phyloP scores from a whole-genome alignment of 2,329 filamentous ascomycete genomes.

The Botryotinia narcissicola region DNA sequence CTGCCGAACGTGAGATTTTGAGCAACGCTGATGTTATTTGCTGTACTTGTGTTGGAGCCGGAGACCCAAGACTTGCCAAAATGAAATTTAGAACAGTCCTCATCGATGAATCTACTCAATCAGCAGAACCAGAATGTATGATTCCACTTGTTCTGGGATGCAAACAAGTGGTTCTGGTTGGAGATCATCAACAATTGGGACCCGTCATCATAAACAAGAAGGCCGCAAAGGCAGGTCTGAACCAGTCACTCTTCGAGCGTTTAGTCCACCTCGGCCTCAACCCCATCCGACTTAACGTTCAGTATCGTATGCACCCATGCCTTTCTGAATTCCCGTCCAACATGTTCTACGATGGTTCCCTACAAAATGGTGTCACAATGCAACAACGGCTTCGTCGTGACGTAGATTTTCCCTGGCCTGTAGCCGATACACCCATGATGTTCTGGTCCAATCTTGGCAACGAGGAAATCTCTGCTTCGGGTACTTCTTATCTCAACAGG shows the following conservation, averaged over 20 bases:
- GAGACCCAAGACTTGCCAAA: constrained; percentile 90
- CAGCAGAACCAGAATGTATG: constrained; percentile 97
- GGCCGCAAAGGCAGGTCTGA: constrained; percentile 93
- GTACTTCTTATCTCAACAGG: constrained; percentile 96
- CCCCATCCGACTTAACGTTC: constrained; percentile 90
- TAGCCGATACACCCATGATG: constrained; percentile 96
- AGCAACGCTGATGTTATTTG: constrained; percentile 96
- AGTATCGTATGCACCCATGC: constrained; percentile 99
- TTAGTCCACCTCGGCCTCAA: constrained; percentile 87
- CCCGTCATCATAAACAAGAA: constrained; percentile 99
- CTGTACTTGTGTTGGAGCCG: constrained; percentile 96
- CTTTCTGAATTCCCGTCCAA: constrained; percentile 97
- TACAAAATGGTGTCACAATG: constrained; percentile 94
- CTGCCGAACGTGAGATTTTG: constrained; percentile 91
- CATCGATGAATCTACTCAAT: constrained; percentile 97
- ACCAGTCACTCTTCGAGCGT: constrained; percentile 97
- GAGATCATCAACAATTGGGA: constrained; percentile 95
- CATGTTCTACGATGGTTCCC: constrained; percentile 98
- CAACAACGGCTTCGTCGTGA: constrained; percentile 85
- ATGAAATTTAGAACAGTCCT: constrained; percentile 98
- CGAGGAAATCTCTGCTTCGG: constrained; percentile 96
- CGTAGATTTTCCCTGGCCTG: constrained; percentile 97
- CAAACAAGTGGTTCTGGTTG: constrained; percentile 98
- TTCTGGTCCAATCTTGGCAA: constrained; percentile 99
- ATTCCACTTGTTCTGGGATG: constrained; percentile 95